Percentiles rank a stretch among this genome's conserved stretches.
phyloP scores from a whole-genome alignment of 805 yeast genomes.

The Candida koratica region DNA sequence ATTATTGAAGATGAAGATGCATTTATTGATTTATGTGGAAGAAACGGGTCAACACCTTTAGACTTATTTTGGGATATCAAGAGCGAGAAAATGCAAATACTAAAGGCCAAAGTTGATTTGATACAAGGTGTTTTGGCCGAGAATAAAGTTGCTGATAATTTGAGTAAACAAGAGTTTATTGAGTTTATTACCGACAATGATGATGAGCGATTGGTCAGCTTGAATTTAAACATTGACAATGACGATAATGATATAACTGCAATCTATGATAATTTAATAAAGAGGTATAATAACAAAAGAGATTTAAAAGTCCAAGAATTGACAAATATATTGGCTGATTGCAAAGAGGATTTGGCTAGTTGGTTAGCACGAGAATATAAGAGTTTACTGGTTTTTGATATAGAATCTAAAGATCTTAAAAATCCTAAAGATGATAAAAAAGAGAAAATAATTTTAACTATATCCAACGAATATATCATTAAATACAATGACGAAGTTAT shows the following conservation, averaged over 20 bases:
- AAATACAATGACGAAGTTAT: neutral
- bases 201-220: conserved; percentile 27
- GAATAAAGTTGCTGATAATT: conserved; percentile 13
- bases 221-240: conserved; percentile 19
- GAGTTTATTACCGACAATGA: conserved; percentile 16
- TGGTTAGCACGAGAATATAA: conserved; percentile 16
- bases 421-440: neutral
- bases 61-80: conserved; percentile 74
- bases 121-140: conserved; percentile 45
- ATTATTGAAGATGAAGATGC: conserved; percentile 50
- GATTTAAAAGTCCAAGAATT: conserved; percentile 12
- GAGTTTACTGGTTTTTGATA: conserved; percentile 1
- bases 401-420: neutral
- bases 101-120: conserved; percentile 58
- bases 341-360: conserved; percentile 12
- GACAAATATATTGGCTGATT: conserved; percentile 13
- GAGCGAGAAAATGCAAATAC: conserved; percentile 54
- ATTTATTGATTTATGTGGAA: conserved; percentile 62
- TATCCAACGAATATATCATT: neutral
- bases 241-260: conserved; percentile 22
- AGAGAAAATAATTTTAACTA: neutral
- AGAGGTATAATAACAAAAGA: conserved; percentile 19
- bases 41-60: conserved; percentile 71
- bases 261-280: conserved; percentile 26
- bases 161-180: conserved; percentile 5